phyloP scores from a whole-genome alignment of 2,329 filamentous ascomycete genomes.

The Emmonsiellopsis sp. region DNA sequence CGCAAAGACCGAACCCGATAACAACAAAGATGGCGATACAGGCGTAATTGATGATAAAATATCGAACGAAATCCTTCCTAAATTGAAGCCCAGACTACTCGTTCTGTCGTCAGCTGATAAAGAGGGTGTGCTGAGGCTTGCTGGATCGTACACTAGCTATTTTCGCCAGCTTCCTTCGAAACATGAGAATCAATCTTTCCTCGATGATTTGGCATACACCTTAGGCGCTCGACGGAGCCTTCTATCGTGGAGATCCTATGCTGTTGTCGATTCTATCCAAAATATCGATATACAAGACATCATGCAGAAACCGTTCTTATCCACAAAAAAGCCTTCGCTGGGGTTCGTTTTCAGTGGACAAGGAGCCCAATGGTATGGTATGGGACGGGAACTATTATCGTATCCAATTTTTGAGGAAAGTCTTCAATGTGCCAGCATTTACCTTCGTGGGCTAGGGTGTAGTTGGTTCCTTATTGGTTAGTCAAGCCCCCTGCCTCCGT shows the following conservation, averaged over 20 bases:
- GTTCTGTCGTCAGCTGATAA: constrained; percentile 10
- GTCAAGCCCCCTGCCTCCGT: background rate
- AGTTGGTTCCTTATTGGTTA: background rate
- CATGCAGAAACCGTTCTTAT: background rate
- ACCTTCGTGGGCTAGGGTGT: background rate
- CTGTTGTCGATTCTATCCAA: background rate
- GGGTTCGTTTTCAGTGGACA: constrained; percentile 10
- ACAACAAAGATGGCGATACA: background rate
- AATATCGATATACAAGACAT: background rate
- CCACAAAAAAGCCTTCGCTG: background rate
- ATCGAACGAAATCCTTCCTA: background rate
- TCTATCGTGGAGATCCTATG: constrained; percentile 3
- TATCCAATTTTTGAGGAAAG: background rate
- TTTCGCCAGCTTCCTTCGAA: background rate
- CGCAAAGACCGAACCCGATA: background rate
- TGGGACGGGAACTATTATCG: constrained; percentile 4
- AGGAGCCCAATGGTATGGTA: constrained; percentile 9
- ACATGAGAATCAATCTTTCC: background rate
- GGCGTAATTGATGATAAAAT: background rate
- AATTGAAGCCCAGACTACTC: constrained; percentile 1
- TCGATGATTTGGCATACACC: constrained; percentile 9
- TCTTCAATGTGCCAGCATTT: background rate
- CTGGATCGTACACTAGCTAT: background rate
- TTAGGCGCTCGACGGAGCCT: constrained; percentile 5
- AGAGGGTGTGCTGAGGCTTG: constrained; percentile 30